Evolutionary conservation across 352 stramenopile genomes (phyloP).

Genomic region (Pythium phragmitis): DNA sequence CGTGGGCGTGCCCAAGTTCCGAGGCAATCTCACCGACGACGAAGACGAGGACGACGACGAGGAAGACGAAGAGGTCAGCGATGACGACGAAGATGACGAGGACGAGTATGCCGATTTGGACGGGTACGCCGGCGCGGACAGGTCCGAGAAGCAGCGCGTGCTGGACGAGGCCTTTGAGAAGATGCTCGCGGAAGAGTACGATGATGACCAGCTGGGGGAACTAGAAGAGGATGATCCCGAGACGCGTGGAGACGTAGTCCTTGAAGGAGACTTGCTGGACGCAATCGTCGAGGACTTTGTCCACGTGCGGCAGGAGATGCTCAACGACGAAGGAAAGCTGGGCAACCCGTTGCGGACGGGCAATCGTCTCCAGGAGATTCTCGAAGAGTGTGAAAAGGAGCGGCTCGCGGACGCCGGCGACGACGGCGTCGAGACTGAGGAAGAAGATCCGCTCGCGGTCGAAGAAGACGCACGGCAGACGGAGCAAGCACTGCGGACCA

Average conservation of each 20-base stretch:
- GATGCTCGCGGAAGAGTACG: constrained; percentile 79
- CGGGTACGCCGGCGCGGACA: constrained; percentile 36
- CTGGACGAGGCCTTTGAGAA: constrained; percentile 90
- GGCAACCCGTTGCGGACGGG: constrained; percentile 69
- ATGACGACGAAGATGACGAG: constrained; percentile 85
- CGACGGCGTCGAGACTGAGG: constrained; percentile 41
- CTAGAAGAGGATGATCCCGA: constrained; percentile 76
- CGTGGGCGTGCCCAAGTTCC: constrained; percentile 55
- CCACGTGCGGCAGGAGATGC: constrained; percentile 64
- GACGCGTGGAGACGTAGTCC: constrained; percentile 62
- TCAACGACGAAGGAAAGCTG: constrained; percentile 73
- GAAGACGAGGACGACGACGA: constrained; percentile 54
- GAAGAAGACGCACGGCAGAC: constrained; percentile 33
- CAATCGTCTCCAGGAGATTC: constrained; percentile 69
- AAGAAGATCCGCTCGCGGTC: constrained; percentile 29
- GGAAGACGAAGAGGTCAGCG: constrained; percentile 37
- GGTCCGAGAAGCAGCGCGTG: constrained; percentile 78
- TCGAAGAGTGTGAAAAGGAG: constrained; percentile 70
- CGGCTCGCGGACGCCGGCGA: constrained; percentile 59
- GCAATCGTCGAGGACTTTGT: constrained; percentile 78
- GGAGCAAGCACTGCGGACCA: constrained; percentile 37
- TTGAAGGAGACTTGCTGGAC: constrained; percentile 67
- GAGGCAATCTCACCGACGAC: constrained; percentile 67
- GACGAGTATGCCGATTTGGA: constrained; percentile 43
- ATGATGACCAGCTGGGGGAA: constrained; percentile 76